Conservation (phyloP, 1,284 basidiomycete genomes). For the Puccinia hordei region DNA sequence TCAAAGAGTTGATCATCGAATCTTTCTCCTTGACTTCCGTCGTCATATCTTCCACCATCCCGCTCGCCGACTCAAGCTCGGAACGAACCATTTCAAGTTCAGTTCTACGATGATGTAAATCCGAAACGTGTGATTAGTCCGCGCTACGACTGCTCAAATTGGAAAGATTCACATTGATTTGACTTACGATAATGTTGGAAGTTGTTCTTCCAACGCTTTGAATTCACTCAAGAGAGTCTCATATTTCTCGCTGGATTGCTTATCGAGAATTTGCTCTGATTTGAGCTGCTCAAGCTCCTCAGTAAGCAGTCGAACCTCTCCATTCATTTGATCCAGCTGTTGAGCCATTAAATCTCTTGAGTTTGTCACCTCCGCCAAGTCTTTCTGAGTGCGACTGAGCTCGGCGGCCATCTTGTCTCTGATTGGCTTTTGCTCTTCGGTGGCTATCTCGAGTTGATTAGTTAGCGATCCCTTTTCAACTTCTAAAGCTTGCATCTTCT, state of each 20-base stretch:
- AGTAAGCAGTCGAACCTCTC: background rate
- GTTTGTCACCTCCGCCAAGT: background rate
- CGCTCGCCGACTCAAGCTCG: background rate
- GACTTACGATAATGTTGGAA: slow-evolving; percentile 24
- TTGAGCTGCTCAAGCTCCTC: slow-evolving; percentile 22
- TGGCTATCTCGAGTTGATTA: background rate
- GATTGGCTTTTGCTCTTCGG: background rate
- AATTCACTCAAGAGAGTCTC: slow-evolving; percentile 27
- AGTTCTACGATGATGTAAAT: background rate
- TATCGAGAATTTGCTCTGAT: background rate
- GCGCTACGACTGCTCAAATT: background rate
- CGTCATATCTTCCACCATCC: background rate
- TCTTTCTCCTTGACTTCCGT: slow-evolving; percentile 20
- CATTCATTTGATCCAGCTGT: background rate
- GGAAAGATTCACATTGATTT: background rate
- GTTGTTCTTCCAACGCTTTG: slow-evolving; percentile 2
- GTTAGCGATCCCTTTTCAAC: background rate
- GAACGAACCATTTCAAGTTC: slow-evolving; percentile 18
- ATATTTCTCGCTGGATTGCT: slow-evolving; percentile 9
- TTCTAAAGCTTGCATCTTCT: slow-evolving; percentile 1
- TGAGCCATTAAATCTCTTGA: slow-evolving; percentile 5
- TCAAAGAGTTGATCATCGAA: slow-evolving; percentile 18
- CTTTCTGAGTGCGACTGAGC: background rate
- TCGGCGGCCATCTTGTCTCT: slow-evolving; percentile 2
- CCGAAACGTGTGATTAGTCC: background rate